Percentiles rank a stretch among this genome's conserved stretches.
These are phyloP conservation scores for Diaporthe sp. DNA, from an alignment of 2,329 filamentous ascomycete species.

Conservation along the genomic window DNA sequence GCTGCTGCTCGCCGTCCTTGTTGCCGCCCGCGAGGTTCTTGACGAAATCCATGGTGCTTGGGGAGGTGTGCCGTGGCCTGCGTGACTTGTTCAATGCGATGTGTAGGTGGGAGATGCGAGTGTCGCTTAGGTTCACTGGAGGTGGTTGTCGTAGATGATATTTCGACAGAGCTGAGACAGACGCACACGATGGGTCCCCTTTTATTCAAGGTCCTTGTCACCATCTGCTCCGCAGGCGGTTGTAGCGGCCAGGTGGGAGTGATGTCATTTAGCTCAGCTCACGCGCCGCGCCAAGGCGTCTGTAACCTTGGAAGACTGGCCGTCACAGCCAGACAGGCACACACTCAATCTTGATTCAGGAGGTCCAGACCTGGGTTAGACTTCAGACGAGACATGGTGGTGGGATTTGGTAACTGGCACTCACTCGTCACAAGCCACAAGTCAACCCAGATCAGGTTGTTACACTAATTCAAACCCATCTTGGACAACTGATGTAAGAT, in stretches of 20 bases:
- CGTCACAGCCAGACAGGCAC: neutral
- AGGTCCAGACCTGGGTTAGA: neutral
- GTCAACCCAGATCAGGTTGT: neutral
- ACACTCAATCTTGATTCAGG: neutral
- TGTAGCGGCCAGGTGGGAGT: slow-evolving; percentile 10
- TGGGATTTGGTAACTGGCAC: neutral
- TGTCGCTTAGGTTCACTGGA: neutral
- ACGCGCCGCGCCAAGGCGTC: slow-evolving; percentile 1
- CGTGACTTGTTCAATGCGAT: neutral
- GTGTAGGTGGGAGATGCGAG: neutral
- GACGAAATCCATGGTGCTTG: slow-evolving; percentile 66
- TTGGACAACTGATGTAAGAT: neutral
- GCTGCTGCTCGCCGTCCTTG: slow-evolving; percentile 49
- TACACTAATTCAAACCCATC: neutral
- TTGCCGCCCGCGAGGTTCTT: slow-evolving; percentile 64
- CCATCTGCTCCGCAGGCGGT: neutral
- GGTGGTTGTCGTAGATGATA: neutral
- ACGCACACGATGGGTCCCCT: neutral
- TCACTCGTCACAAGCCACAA: neutral
- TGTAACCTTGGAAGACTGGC: slow-evolving; percentile 5
- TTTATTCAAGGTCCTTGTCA: slow-evolving; percentile 24
- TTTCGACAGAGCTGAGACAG: neutral
- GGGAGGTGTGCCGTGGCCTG: neutral
- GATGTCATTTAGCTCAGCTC: slow-evolving; percentile 38
- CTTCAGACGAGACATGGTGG: neutral